These are phyloP conservation scores for Penicillium sp. DNA, from an alignment of 2,329 filamentous ascomycete genomes.

Conservation along the genomic window DNA sequence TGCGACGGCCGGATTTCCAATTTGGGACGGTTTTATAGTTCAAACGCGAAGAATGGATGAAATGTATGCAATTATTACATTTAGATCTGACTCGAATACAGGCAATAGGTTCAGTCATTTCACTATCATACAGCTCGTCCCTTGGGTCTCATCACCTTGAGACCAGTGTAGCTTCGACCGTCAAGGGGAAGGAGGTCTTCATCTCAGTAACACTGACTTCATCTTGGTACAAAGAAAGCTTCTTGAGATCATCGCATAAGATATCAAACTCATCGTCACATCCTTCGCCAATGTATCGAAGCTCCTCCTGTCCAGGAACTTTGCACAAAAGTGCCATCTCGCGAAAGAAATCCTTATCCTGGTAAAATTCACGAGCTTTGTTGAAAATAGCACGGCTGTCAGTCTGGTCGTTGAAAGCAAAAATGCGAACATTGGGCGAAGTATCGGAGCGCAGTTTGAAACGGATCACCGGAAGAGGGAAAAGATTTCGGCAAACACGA, in stretches of 20 bases:
- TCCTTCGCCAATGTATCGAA: slow-evolving; percentile 21
- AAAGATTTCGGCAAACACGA: not conserved
- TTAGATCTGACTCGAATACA: not conserved
- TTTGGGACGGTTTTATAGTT: not conserved
- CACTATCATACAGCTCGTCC: not conserved
- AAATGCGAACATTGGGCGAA: slow-evolving; percentile 11
- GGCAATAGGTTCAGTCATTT: not conserved
- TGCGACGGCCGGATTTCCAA: not conserved
- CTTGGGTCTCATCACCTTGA: not conserved
- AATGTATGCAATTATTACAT: not conserved
- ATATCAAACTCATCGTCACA: slow-evolving; percentile 23
- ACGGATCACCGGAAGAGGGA: not conserved
- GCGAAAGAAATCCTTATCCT: not conserved
- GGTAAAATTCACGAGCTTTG: slow-evolving; percentile 23
- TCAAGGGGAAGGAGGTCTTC: not conserved
- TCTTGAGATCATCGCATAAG: slow-evolving; percentile 17
- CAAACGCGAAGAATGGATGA: not conserved
- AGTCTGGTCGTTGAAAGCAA: slow-evolving; percentile 17
- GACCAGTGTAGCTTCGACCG: not conserved
- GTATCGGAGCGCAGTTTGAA: slow-evolving; percentile 20
- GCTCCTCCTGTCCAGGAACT: not conserved
- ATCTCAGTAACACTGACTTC: not conserved
- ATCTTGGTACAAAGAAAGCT: not conserved
- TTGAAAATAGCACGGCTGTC: slow-evolving; percentile 17
- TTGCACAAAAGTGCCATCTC: slow-evolving; percentile 16